Evolutionary conservation across 1,284 basidiomycete species (phyloP), one percentile per base, ranked within the genome.

Genomic region (Apiotrichum porosum): DNA sequence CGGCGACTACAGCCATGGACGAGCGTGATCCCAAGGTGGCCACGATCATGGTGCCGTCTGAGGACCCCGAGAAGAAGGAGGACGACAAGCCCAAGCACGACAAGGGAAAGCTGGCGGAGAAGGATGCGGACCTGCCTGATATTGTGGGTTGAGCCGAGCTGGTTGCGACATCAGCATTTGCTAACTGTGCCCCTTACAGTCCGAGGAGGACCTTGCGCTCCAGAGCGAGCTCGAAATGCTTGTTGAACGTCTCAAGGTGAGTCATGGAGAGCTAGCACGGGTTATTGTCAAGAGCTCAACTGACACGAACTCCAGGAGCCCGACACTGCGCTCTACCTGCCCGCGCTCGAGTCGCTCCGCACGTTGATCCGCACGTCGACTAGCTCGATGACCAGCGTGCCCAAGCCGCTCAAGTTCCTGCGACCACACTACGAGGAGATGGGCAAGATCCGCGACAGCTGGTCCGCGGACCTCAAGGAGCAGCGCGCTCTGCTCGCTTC

Each of bases 381-480:
- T 4, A 94, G 90, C 18, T 97, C 92, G 8, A 97, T 99, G 94
- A 99, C 95, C n/a, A 94, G 90, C 14, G 95, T 99, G 13, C 95
- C 95, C 3, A 98, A 99, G 78, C 95, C 95, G 30, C 81, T 99
- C 56, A 99, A 99, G 75, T 99, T 98, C 77, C 81, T 99, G 40
- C 85, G 93, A 52, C 94, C 93, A 23, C 87, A 93, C 68, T 98
- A 95, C 71, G 86, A 87, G 35, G 86, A 86, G 55, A 79, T 99
- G 45, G 88, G 92, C 69, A 75, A 76, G 31, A 76, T 94, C 18
- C 86, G 90, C 71, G 85, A 88, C 52, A 78, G 79, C 39, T 97
- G 90, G 90, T 65, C 81, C 9, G 57, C 57, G 8, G 55, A 28
- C 55, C 80, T 62, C 83, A 85, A 36, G 31, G 83, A 86, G 60